Percentiles rank a stretch among this genome's conserved stretches.
phyloP scores from a whole-genome alignment of 2,329 filamentous ascomycete species.

The Xylariaceae sp. region DNA sequence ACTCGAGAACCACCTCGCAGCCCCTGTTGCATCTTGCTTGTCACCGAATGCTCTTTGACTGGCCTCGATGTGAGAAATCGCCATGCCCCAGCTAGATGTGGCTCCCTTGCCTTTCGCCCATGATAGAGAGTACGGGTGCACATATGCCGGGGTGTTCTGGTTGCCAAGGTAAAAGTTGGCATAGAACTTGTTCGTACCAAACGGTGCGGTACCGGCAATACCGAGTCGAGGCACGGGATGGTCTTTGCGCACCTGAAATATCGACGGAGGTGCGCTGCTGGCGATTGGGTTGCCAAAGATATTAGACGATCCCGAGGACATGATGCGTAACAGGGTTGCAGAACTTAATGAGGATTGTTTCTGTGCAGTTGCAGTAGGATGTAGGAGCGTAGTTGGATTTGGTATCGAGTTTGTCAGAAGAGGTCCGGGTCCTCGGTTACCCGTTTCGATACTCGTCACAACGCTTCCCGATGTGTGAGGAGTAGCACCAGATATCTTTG shows the following conservation, averaged over 20 bases:
- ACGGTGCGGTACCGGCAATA: slow-evolving; percentile 42
- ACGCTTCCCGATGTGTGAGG: slow-evolving; percentile 31
- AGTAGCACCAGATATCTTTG: slow-evolving; percentile 19
- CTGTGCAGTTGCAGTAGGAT: slow-evolving; percentile 9
- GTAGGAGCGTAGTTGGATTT: slow-evolving; percentile 31
- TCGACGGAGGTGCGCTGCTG: slow-evolving; percentile 44
- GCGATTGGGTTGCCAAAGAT: slow-evolving; percentile 55
- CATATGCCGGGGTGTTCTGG: slow-evolving; percentile 66
- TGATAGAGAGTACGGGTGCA: slow-evolving; percentile 68
- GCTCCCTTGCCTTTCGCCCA: slow-evolving; percentile 63
- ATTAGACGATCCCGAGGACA: slow-evolving; percentile 27
- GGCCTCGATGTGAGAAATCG: slow-evolving; percentile 68
- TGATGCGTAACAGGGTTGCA: not conserved
- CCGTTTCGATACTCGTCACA: slow-evolving; percentile 27
- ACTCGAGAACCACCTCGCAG: slow-evolving; percentile 70
- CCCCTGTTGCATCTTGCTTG: slow-evolving; percentile 48
- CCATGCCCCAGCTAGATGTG: slow-evolving; percentile 70
- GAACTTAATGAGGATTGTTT: slow-evolving; percentile 13
- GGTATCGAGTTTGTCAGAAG: slow-evolving; percentile 31
- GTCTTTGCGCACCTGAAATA: slow-evolving; percentile 44
- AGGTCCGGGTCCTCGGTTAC: slow-evolving; percentile 17
- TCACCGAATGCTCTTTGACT: slow-evolving; percentile 64
- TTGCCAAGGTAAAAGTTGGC: slow-evolving; percentile 74
- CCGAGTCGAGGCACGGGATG: slow-evolving; percentile 56
- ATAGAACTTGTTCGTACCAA: slow-evolving; percentile 78